Base-by-base conservation (phyloP, 2,329 filamentous ascomycete species). In the Coniella vitis region DNA sequence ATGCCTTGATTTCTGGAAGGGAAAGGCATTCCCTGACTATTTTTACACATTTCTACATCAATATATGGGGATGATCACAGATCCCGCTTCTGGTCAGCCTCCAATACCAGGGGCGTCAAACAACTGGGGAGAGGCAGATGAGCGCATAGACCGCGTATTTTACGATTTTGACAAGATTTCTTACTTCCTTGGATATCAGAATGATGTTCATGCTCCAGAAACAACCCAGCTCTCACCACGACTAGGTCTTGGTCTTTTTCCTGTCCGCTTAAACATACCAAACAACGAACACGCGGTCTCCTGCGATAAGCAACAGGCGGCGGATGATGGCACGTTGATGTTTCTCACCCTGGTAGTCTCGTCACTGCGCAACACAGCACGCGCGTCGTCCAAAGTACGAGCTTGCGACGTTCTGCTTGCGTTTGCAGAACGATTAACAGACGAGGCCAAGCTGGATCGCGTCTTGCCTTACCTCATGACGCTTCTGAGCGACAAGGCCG, bases 31-130 rank as follows among this genome's bases (percentile, higher is more conserved):
- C 55, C 94, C 93, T 0, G 81, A 87, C 50, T 98, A 98, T 67
- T 98, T 98, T 61, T 97, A 96, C 72, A 94, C 82, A 62, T 97
- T 98, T 62, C 74, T 98, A 29, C 93, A 98, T 63, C 90, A 96
- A 60, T 95, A 98, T 63, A 96, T 98, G 89, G 87, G 88, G 57
- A 78, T 95, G 47, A 87, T 98, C 54, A 97, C 93, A 4, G 90
- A 97, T 63, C 86, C 90, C 0, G 87, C 86, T 0, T 87, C 88
- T 1, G 89, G 88, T 1, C 84, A 86, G 55, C 83, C 79, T 45
- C 78, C 83, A 10, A 76, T 88, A 37, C 84, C 84, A 9, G 79
- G 85, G 1, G 75, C 80, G 10, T 69, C 75, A 3, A 81, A 79
- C 55, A 94, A 90, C 60, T 73, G 90, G 45, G 86, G 86, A 52